These are phyloP conservation scores for Plasmodium billcollinsi DNA, from an alignment of 169 alveolate genomes.

Conservation along the genomic window DNA sequence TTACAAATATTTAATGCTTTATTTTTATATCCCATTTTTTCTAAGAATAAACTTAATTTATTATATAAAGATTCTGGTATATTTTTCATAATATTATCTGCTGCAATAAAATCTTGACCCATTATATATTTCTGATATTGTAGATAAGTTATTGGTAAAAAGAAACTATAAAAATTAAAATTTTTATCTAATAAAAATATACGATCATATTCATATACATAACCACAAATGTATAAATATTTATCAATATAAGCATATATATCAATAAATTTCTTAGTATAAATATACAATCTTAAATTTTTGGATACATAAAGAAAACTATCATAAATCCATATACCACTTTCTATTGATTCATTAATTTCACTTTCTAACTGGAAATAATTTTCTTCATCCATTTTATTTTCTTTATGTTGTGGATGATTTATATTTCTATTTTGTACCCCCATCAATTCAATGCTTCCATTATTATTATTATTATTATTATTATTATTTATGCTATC, in stretches of 20 bases:
- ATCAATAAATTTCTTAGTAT: conserved; percentile 87
- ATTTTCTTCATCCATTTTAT: conserved; percentile 63
- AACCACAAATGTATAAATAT: conserved; percentile 87
- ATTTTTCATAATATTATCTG: conserved; percentile 82
- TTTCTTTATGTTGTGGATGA: too few species aligned
- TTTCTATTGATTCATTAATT: conserved; percentile 82
- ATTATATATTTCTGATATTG: conserved; percentile 80
- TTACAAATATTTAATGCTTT: conserved; percentile 91
- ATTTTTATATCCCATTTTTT: conserved; percentile 91
- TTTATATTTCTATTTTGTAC: conserved; percentile 20
- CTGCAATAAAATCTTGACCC: conserved; percentile 83
- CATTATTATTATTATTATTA: neutral
- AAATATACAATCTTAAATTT: conserved; percentile 85
- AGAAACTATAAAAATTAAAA: conserved; percentile 79
- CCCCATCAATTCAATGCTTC: neutral
- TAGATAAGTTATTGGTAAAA: conserved; percentile 81
- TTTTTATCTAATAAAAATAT: conserved; percentile 85
- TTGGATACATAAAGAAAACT: conserved; percentile 86
- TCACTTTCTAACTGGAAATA: conserved; percentile 82
- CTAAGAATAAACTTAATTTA: conserved; percentile 93
- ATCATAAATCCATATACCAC: conserved; percentile 90
- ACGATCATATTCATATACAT: conserved; percentile 84
- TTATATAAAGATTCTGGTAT: conserved; percentile 88
- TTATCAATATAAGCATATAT: conserved; percentile 86
- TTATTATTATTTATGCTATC: neutral